Conservation (phyloP, 2,329 filamentous ascomycete genomes). For the Ophiocordyceps unilateralis region DNA sequence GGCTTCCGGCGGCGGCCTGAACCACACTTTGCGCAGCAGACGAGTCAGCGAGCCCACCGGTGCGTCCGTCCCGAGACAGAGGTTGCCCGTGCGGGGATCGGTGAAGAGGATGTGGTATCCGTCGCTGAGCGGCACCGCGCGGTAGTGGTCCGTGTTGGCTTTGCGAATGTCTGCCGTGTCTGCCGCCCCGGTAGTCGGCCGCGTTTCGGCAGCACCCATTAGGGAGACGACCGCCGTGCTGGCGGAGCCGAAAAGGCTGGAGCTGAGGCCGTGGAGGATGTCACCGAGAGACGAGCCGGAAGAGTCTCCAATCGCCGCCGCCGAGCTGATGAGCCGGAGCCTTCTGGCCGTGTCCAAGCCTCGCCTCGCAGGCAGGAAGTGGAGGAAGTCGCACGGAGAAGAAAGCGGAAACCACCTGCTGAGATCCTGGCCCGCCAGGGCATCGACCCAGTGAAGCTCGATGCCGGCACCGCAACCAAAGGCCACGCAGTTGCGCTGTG, state of each 20-base stretch:
- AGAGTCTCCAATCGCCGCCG: constrained; percentile 19
- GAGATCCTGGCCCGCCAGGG: constrained; percentile 26
- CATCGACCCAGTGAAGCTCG: constrained; percentile 42
- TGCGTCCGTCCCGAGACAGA: constrained; percentile 45
- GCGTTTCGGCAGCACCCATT: not conserved
- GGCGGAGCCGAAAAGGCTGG: constrained; percentile 6
- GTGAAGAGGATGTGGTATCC: constrained; percentile 48
- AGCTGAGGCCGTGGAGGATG: constrained; percentile 8
- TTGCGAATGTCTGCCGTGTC: constrained; percentile 15
- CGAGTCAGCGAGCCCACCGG: constrained; percentile 31
- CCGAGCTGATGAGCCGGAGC: constrained; percentile 44
- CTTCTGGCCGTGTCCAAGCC: constrained; percentile 32
- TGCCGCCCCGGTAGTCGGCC: not conserved
- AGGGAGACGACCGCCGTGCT: constrained; percentile 7
- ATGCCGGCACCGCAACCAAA: constrained; percentile 47
- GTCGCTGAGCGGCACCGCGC: constrained; percentile 46
- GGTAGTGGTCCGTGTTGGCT: constrained; percentile 38
- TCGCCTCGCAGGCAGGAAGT: constrained; percentile 40
- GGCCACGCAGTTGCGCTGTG: constrained; percentile 45
- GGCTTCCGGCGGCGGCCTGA: constrained; percentile 17
- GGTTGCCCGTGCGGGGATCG: constrained; percentile 34
- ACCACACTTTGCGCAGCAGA: constrained; percentile 40
- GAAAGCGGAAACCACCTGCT: constrained; percentile 38
- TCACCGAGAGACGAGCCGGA: constrained; percentile 6
- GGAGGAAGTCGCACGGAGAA: constrained; percentile 35